Conservation (phyloP, 805 yeast species). For the Candida easanensis region DNA sequence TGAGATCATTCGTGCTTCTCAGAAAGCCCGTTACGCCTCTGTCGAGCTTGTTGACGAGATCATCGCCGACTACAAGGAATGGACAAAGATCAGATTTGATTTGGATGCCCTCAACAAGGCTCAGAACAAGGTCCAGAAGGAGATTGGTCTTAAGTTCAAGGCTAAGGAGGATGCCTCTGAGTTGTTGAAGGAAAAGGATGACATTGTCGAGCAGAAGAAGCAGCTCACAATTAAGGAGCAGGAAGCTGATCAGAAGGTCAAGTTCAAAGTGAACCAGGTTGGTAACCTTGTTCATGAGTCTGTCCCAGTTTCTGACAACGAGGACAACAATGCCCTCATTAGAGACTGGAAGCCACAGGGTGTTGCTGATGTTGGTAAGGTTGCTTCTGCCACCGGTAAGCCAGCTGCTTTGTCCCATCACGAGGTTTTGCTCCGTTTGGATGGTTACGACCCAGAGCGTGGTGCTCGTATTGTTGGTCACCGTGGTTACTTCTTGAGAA, state of each 20-base stretch:
- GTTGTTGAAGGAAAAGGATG: constrained; percentile 77
- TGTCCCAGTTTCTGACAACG: constrained; percentile 83
- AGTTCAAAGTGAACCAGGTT: constrained; percentile 79
- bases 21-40: constrained; percentile 89
- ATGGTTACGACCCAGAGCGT: constrained; percentile 98
- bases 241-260: constrained; percentile 72
- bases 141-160: constrained; percentile 88
- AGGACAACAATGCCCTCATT: constrained; percentile 85
- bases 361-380: constrained; percentile 51
- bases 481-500: constrained; percentile 95
- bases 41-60: constrained; percentile 97
- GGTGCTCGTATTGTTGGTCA: constrained; percentile 98
- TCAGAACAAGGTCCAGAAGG: constrained; percentile 87
- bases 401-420: constrained; percentile 88
- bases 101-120: constrained; percentile 88
- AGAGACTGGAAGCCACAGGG: constrained; percentile 86
- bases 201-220: constrained; percentile 66
- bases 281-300: constrained; percentile 95
- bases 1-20: constrained; percentile 80
- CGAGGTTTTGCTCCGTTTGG: constrained; percentile 88
- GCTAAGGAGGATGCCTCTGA: constrained; percentile 92
- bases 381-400: constrained; percentile 75
- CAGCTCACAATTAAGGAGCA: constrained; percentile 65
- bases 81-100: constrained; percentile 89
- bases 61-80: constrained; percentile 82